Percentiles rank a stretch among this genome's conserved stretches.
Evolutionary conservation across 176 grass and related monocot genomes (phyloP).

Genomic region (Typha latifolia): DNA sequence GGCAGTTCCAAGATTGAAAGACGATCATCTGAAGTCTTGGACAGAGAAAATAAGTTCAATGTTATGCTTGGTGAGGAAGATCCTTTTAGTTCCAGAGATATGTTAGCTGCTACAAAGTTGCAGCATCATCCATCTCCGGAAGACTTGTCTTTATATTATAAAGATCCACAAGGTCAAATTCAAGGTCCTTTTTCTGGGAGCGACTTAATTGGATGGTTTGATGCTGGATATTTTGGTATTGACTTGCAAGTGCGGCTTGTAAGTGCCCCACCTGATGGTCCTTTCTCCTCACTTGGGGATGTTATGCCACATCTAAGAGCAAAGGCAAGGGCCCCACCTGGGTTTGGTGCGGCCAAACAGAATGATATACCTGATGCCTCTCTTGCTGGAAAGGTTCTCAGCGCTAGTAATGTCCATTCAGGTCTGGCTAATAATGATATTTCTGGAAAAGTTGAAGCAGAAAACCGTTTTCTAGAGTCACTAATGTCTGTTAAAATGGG

Average conservation of each 20-base stretch:
- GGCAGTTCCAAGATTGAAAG: constrained; percentile 21
- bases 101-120: constrained; percentile 5
- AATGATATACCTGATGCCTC: constrained; percentile 28
- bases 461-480: constrained; percentile 87
- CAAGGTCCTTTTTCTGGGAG: constrained; percentile 97
- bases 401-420: constrained; percentile 27
- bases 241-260: constrained; percentile 69
- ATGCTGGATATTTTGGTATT: constrained; percentile 92
- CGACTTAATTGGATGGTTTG: constrained; percentile 91
- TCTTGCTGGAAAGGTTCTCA: constrained; percentile 35
- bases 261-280: constrained; percentile 54
- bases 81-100: constrained; percentile 6
- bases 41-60: constrained; percentile 32
- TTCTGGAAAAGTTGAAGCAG: constrained; percentile 42
- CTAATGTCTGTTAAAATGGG: constrained; percentile 66
- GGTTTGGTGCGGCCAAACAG: constrained; percentile 54
- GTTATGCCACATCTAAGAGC: constrained; percentile 89
- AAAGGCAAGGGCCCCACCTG: constrained; percentile 88
- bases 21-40: constrained; percentile 32
- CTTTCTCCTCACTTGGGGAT: constrained; percentile 90
- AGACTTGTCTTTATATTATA: constrained; percentile 76
- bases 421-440: constrained; percentile 41
- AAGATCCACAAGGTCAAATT: constrained; percentile 88
- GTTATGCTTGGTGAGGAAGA: constrained; percentile 27
- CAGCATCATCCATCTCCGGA: constrained; percentile 67